A percentile compares a stretch with the other conserved stretches of the same genome.
Conservation (phyloP, 2,329 filamentous ascomycete genomes). For the Pochonia chlamydosporia region DNA sequence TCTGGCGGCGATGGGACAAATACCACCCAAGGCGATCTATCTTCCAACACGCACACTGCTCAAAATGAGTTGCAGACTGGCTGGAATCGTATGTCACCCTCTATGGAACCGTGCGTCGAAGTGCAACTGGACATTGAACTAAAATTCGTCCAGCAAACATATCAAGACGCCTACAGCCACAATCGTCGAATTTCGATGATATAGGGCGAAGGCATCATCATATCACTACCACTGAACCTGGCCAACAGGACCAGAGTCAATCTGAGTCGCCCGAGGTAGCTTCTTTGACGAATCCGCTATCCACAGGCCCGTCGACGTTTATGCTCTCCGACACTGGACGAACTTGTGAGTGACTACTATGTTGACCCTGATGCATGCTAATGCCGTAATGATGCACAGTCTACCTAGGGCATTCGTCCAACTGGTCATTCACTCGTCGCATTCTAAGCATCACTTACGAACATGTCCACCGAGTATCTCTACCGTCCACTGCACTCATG, state of each 20-base stretch:
- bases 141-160: too few species aligned
- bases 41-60: neutral
- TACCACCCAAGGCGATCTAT: neutral
- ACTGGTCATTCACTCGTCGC: constrained; percentile 48
- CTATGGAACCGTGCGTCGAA: too few species aligned
- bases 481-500: constrained; percentile 36
- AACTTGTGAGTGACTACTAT: constrained; percentile 30
- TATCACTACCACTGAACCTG: too few species aligned
- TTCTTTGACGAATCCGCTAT: constrained; percentile 35
- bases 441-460: constrained; percentile 44
- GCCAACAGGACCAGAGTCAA: neutral
- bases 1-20: neutral
- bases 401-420: constrained; percentile 50
- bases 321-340: constrained; percentile 33
- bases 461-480: constrained; percentile 34
- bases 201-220: too few species aligned
- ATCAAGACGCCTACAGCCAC: too few species aligned
- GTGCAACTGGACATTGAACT: too few species aligned
- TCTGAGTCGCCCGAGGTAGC: constrained; percentile 9
- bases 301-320: constrained; percentile 33
- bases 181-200: too few species aligned
- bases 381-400: constrained; percentile 21
- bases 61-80: neutral
- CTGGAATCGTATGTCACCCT: neutral
- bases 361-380: neutral